Percentiles rank a stretch among this genome's conserved stretches.
Conservation (phyloP, 768 basidiomycete species). For the Paxillus involutus region DNA sequence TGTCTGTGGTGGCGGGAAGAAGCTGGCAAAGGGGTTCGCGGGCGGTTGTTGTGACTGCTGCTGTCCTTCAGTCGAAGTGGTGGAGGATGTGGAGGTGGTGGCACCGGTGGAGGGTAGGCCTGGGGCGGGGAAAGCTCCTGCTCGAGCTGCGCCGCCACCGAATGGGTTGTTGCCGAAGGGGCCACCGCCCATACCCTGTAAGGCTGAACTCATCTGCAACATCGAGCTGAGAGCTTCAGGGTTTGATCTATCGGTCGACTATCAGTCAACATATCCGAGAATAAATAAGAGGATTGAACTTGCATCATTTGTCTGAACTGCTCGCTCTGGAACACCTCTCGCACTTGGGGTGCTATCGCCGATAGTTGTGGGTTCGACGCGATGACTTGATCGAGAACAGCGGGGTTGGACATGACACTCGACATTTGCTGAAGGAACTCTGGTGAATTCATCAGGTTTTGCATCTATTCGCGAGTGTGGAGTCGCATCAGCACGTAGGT, state of each 20-base stretch:
- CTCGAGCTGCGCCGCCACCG: constrained; percentile 12
- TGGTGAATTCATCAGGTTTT: constrained; percentile 82
- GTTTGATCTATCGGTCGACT: constrained; percentile 51
- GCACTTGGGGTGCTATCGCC: constrained; percentile 76
- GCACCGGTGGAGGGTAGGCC: constrained; percentile 46
- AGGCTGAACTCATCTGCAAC: constrained; percentile 67
- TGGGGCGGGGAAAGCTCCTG: constrained; percentile 55
- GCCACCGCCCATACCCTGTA: constrained; percentile 43
- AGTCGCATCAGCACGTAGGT: neutral
- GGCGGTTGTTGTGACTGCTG: constrained; percentile 3
- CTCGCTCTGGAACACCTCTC: constrained; percentile 75
- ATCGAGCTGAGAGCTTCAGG: constrained; percentile 74
- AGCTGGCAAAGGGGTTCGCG: constrained; percentile 15
- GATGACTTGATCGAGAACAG: constrained; percentile 86
- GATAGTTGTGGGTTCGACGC: constrained; percentile 76
- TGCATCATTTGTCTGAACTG: constrained; percentile 76
- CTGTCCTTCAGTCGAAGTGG: constrained; percentile 7
- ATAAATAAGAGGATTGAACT: constrained; percentile 18
- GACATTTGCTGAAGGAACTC: constrained; percentile 89
- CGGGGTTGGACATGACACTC: constrained; percentile 81
- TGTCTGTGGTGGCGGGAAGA: constrained; percentile 20
- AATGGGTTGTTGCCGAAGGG: constrained; percentile 16
- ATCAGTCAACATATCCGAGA: neutral
- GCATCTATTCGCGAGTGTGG: constrained; percentile 48
- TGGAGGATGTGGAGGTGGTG: constrained; percentile 28